Conservation (phyloP, 2,329 filamentous ascomycete species). For the Sporothrix euskadiensis region DNA sequence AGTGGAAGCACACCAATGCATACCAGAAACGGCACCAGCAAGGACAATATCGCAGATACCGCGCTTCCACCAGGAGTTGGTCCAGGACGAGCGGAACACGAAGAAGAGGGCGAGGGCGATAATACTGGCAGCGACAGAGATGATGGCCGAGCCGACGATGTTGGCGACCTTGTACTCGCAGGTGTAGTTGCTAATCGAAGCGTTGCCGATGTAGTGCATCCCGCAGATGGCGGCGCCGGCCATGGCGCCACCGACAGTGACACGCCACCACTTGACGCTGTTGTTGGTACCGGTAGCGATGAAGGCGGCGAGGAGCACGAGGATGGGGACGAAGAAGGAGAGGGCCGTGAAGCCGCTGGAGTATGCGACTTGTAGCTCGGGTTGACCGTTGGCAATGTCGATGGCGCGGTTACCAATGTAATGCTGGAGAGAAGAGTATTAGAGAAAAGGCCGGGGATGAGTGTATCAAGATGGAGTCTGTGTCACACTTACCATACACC, state of each 20-base stretch:
- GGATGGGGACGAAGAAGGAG: slow-evolving; percentile 77
- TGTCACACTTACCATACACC: slow-evolving; percentile 60
- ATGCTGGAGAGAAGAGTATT: slow-evolving; percentile 55
- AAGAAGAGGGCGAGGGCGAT: slow-evolving; percentile 75
- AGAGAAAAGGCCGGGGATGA: not conserved
- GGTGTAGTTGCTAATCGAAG: slow-evolving; percentile 74
- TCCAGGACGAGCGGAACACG: slow-evolving; percentile 73
- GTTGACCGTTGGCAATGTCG: slow-evolving; percentile 63
- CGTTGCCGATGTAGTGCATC: slow-evolving; percentile 88
- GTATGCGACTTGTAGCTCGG: slow-evolving; percentile 71
- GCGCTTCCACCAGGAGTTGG: slow-evolving; percentile 75
- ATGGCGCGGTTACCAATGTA: slow-evolving; percentile 83
- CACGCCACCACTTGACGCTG: slow-evolving; percentile 57
- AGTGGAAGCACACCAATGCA: slow-evolving; percentile 80
- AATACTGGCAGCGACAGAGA: slow-evolving; percentile 71
- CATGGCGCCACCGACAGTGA: slow-evolving; percentile 64
- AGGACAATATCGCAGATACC: slow-evolving; percentile 65
- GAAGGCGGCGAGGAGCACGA: slow-evolving; percentile 73
- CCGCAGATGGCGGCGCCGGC: slow-evolving; percentile 75
- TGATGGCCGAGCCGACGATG: slow-evolving; percentile 68
- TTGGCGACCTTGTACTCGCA: slow-evolving; percentile 61
- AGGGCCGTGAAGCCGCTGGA: slow-evolving; percentile 69
- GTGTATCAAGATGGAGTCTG: not conserved
- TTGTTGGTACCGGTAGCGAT: slow-evolving; percentile 66
- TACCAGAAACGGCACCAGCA: slow-evolving; percentile 74